phyloP scores from a whole-genome alignment of 2,329 filamentous ascomycete species.

The Colletotrichum eleusines region DNA sequence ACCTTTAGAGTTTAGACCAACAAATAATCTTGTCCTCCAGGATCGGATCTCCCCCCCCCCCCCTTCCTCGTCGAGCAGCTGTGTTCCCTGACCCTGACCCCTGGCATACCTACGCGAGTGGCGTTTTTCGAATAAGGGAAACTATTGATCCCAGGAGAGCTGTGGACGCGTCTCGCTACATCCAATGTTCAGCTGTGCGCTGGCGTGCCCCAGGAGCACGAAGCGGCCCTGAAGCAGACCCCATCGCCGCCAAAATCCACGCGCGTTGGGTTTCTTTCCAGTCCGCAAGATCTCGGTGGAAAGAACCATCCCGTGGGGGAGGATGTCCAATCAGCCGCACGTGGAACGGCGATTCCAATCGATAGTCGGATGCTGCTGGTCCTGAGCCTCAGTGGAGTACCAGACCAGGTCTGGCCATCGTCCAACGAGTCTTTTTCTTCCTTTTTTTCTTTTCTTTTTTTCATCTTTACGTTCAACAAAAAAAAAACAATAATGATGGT shows the following conservation, averaged over 20 bases:
- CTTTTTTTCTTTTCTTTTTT: too few species aligned
- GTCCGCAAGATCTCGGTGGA: too few species aligned
- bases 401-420: slow-evolving; percentile 11
- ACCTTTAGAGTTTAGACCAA: neutral
- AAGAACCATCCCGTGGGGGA: too few species aligned
- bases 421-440: slow-evolving; percentile 34
- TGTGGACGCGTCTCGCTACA: neutral
- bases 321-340: slow-evolving; percentile 10
- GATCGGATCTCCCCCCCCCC: too few species aligned
- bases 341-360: neutral
- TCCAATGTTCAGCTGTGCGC: slow-evolving; percentile 1
- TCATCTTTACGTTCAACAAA: slow-evolving; percentile 3
- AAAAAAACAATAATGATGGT: slow-evolving; percentile 8
- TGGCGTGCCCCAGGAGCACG: neutral
- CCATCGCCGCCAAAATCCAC: neutral
- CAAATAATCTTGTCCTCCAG: neutral
- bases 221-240: neutral
- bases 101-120: neutral
- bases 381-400: neutral
- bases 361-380: neutral
- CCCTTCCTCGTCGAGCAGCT: neutral
- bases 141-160: neutral
- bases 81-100: neutral
- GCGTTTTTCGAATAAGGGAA: neutral
- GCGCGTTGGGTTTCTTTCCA: slow-evolving; percentile 2